Base-by-base conservation (phyloP, 1,284 basidiomycete genomes). In the Irpex sp. region DNA sequence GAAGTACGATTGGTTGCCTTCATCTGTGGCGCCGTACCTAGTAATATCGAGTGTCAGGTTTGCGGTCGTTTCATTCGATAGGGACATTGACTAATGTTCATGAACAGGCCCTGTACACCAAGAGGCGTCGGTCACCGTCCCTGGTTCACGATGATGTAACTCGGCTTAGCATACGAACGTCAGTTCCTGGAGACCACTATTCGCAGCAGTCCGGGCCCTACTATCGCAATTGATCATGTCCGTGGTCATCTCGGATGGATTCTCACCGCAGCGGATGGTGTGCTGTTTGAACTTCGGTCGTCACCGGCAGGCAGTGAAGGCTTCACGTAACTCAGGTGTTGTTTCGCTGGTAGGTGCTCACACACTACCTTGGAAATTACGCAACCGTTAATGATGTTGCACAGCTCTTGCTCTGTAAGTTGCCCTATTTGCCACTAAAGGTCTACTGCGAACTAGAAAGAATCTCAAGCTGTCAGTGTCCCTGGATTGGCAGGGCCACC, bases 401-500 rank as follows among this genome's bases (percentile, higher is more conserved):
- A 43, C 39, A 43, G 39, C 39, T 43, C 8, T 43, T 15, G 39
- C 39, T 43, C 11, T 43, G 11, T 43, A 15, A 11, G 39, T 11
- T 43, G 11, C 39, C 39, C 39, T 15, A 11, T 43, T 43, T 43
- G 39, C 39, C 11, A 43, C 39, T 43, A 43, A 15, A 9, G 11
- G 8, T 15, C 39, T 43, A 43, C 39, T 43, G 39, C 39, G 39
- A 43, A 43, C 39, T 43, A 15, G 39, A 43, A 43, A 43, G 39
- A 43, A 43, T 15, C 8, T 43, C 39, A 43, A 43, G 39, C 49
- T 21, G 49, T 50, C 49, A 43, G 6, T 7, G 39, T 31, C 50
- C 50, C 59, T 60, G 54, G 31, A 61, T 61, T 61, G 60, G 47
- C 61, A 61, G n/a, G 61, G 47, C 56, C n/a, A 58, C 56, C 56